Percentiles rank a stretch among this genome's conserved stretches.
phyloP scores from a whole-genome alignment of 805 yeast genomes.

The Candida gorgasii region DNA sequence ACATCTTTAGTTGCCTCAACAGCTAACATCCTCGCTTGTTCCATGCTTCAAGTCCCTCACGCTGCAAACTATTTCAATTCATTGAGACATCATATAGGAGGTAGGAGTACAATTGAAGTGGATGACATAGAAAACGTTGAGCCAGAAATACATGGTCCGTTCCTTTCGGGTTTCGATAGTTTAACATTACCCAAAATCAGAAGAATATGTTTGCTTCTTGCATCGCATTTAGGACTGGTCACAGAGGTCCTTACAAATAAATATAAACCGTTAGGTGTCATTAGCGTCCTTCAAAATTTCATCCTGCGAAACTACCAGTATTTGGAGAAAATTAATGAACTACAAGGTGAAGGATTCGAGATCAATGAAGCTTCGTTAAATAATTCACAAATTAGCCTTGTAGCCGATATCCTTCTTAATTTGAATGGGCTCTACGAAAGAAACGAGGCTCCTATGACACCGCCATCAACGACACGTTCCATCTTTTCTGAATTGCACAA shows the following conservation, averaged over 20 bases:
- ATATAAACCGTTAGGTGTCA: conserved; percentile 53
- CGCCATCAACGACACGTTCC: conserved; percentile 16
- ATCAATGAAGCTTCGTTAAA: not conserved
- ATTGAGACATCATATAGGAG: conserved; percentile 1
- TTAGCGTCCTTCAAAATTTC: conserved; percentile 16
- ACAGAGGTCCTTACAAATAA: conserved; percentile 55
- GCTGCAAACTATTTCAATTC: conserved; percentile 36
- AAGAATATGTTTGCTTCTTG: conserved; percentile 43
- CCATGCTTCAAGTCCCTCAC: conserved; percentile 50
- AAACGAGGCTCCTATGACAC: conserved; percentile 12
- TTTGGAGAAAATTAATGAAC: conserved; percentile 2
- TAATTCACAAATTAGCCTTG: conserved; percentile 6
- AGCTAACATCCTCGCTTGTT: conserved; percentile 53
- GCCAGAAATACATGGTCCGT: conserved; percentile 48
- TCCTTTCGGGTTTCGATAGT: conserved; percentile 50
- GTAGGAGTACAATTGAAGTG: not conserved
- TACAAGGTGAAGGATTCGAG: not conserved
- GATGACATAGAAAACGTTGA: conserved; percentile 43
- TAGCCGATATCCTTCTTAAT: conserved; percentile 10
- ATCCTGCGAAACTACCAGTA: conserved; percentile 1
- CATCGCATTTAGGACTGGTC: conserved; percentile 44
- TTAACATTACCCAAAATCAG: conserved; percentile 39
- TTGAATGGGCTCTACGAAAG: conserved; percentile 5
- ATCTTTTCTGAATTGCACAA: conserved; percentile 14
- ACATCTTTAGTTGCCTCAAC: conserved; percentile 50